Percentiles rank a stretch among this genome's conserved stretches.
Conservation (phyloP, 495 filamentous ascomycete species). For the Geoglossum glabrum region DNA sequence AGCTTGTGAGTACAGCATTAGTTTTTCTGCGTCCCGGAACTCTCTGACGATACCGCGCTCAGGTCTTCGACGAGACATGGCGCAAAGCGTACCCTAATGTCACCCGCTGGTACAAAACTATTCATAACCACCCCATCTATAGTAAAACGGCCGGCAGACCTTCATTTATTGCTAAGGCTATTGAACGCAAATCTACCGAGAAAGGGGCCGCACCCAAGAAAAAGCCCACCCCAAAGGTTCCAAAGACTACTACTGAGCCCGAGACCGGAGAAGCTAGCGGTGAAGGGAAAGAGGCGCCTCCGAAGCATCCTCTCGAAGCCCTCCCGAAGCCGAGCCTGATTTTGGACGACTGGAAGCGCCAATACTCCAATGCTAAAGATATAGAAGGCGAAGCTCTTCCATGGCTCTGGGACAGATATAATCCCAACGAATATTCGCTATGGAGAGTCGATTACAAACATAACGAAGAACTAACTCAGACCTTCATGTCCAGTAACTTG, state of each 20-base stretch:
- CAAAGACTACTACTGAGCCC: slow-evolving; percentile 32
- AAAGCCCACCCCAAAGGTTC: slow-evolving; percentile 21
- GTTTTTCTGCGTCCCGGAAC: slow-evolving; percentile 1
- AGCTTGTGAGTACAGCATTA: slow-evolving; percentile 26
- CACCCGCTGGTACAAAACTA: slow-evolving; percentile 84
- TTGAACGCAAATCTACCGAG: slow-evolving; percentile 83
- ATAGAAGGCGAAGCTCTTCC: slow-evolving; percentile 63
- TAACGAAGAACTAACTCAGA: slow-evolving; percentile 87
- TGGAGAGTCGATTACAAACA: slow-evolving; percentile 93
- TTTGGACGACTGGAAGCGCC: slow-evolving; percentile 94
- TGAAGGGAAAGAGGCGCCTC: slow-evolving; percentile 48
- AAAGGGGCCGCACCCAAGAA: slow-evolving; percentile 44
- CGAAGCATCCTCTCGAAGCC: slow-evolving; percentile 88
- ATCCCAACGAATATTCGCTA: slow-evolving; percentile 82
- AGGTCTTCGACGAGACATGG: slow-evolving; percentile 68
- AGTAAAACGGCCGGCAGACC: slow-evolving; percentile 53
- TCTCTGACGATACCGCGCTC: background rate
- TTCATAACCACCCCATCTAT: slow-evolving; percentile 81
- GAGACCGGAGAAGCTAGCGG: slow-evolving; percentile 28
- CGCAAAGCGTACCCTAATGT: slow-evolving; percentile 62
- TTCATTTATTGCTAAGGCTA: slow-evolving; percentile 58
- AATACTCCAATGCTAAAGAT: slow-evolving; percentile 96
- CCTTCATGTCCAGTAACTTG: slow-evolving; percentile 96
- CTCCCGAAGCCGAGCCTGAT: slow-evolving; percentile 60
- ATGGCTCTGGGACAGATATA: slow-evolving; percentile 96